phyloP scores from a whole-genome alignment of 257 asterid species.

The Nyctanthes arbortristis region DNA sequence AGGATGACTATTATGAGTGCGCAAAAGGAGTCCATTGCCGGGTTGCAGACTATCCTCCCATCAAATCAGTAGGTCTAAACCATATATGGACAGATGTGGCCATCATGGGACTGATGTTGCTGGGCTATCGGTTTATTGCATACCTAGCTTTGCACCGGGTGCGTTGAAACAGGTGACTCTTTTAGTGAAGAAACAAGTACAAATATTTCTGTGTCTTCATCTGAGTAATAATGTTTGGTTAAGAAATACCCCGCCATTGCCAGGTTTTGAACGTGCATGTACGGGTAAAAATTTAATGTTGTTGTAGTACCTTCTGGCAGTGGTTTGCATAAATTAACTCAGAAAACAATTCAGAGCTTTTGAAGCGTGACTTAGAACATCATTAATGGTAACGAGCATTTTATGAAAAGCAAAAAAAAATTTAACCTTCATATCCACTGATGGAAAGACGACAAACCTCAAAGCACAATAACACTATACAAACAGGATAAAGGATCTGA shows the following conservation, averaged over 20 bases:
- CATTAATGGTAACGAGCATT: conserved; percentile 16
- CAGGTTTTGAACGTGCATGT: conserved; percentile 50
- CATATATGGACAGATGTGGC: conserved; percentile 65
- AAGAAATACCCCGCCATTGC: conserved; percentile 35
- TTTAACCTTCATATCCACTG: conserved; percentile 9
- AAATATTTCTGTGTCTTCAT: conserved; percentile 38
- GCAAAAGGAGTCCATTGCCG: conserved; percentile 61
- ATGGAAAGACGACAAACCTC: conserved; percentile 20
- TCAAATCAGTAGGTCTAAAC: conserved; percentile 72
- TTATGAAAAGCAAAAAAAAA: conserved; percentile 3
- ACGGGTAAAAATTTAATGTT: conserved; percentile 28
- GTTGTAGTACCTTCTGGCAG: conserved; percentile 41
- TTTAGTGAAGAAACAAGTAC: conserved; percentile 22
- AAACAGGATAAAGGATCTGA: conserved; percentile 25
- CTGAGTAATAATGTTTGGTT: conserved; percentile 48
- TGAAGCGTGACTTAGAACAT: conserved; percentile 21
- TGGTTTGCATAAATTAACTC: conserved; percentile 34
- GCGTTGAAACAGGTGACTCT: conserved; percentile 34
- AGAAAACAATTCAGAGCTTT: conserved; percentile 15
- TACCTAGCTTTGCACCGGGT: conserved; percentile 76
- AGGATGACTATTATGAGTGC: conserved; percentile 71
- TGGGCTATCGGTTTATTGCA: conserved; percentile 73
- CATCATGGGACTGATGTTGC: conserved; percentile 71
- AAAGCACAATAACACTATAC: conserved; percentile 26
- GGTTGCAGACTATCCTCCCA: conserved; percentile 71